A percentile compares a stretch with the other conserved stretches of the same genome.
Evolutionary conservation across 1,284 basidiomycete genomes (phyloP).

Genomic region (Trichosporon sp.): DNA sequence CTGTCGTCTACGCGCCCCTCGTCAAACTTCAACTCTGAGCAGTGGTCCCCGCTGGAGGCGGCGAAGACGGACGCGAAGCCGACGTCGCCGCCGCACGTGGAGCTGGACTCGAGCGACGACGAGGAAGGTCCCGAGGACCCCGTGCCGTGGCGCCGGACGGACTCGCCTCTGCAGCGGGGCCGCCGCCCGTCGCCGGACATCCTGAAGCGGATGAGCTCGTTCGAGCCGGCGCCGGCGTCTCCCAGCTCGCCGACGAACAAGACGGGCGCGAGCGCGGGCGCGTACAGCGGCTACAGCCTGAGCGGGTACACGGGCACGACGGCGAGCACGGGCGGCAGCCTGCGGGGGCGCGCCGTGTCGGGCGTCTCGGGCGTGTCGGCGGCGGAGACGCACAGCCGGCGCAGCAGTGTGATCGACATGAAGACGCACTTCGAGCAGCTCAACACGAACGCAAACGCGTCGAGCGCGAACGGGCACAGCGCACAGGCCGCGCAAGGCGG

Average conservation of each 20-base stretch:
- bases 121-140: constrained; percentile 33
- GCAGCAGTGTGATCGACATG: constrained; percentile 46
- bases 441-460: constrained; percentile 9
- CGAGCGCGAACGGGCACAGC: constrained; percentile 6
- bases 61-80: constrained; percentile 9
- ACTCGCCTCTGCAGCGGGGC: not conserved
- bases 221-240: not conserved
- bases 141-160: constrained; percentile 8
- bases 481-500: not conserved
- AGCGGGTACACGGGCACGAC: not conserved
- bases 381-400: constrained; percentile 25
- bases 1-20: constrained; percentile 13
- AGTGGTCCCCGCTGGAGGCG: constrained; percentile 35
- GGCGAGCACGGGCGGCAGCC: not conserved
- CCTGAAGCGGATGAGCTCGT: constrained; percentile 12
- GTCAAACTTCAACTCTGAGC: constrained; percentile 33
- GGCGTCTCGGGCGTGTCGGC: constrained; percentile 6
- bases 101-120: constrained; percentile 35
- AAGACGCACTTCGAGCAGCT: constrained; percentile 41
- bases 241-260: not conserved
- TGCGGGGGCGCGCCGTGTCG: constrained; percentile 8
- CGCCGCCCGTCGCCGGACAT: constrained; percentile 13
- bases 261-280: no score
- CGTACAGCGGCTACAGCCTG: not conserved
- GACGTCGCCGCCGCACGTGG: not conserved